A percentile compares a stretch with the other conserved stretches of the same genome.
Conservation (phyloP, 2,329 filamentous ascomycete species). For the Diaporthe sp. region DNA sequence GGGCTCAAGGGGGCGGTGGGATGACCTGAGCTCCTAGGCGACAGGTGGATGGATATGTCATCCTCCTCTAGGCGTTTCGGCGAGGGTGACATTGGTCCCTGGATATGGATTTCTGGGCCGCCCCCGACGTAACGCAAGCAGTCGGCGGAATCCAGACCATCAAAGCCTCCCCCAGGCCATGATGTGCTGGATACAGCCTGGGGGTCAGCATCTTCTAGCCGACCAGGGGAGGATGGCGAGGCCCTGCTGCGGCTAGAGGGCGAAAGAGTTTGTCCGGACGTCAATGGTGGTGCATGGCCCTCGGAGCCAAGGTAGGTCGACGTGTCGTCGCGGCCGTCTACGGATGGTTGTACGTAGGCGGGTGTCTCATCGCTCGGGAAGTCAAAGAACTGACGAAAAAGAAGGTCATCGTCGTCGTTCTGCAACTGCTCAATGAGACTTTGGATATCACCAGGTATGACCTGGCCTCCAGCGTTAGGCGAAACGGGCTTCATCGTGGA, state of each 20-base stretch:
- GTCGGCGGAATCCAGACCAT: background rate
- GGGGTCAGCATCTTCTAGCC: background rate
- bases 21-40: background rate
- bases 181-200: background rate
- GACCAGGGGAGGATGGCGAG: constrained; percentile 2
- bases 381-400: background rate
- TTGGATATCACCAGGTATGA: constrained; percentile 6
- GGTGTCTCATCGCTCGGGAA: constrained; percentile 6
- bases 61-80: constrained; percentile 22
- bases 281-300: constrained; percentile 17
- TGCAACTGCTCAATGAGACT: background rate
- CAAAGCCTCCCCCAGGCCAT: background rate
- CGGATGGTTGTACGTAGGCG: constrained; percentile 4
- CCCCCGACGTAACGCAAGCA: constrained; percentile 20
- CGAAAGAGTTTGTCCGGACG: constrained; percentile 6
- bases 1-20: background rate
- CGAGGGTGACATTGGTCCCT: constrained; percentile 12
- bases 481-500: background rate
- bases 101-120: background rate
- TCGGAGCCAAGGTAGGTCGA: constrained; percentile 30
- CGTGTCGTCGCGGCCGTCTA: constrained; percentile 20
- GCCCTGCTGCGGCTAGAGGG: background rate
- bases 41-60: constrained; percentile 6
- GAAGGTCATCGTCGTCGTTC: background rate
- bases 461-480: background rate